Percentiles rank a stretch among this genome's conserved stretches.
phyloP scores from a whole-genome alignment of 164 flowering plant genomes.

The Vitis riparia region DNA sequence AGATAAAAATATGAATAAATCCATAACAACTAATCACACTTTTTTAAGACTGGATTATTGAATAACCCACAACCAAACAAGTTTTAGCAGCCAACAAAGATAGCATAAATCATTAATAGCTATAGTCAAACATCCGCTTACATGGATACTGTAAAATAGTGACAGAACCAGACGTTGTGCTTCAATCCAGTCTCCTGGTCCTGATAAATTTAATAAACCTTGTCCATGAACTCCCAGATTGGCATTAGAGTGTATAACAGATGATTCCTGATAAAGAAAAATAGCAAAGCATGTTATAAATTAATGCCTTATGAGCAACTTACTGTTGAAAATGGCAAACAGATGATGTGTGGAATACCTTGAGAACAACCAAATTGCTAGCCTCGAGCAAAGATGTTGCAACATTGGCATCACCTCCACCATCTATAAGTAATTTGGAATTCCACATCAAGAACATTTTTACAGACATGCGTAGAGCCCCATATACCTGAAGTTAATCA shows the following conservation, averaged over 20 bases:
- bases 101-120: background rate
- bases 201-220: slow-evolving; percentile 89
- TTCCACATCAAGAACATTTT: slow-evolving; percentile 96
- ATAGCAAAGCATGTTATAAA: background rate
- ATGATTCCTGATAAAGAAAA: slow-evolving; percentile 58
- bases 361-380: slow-evolving; percentile 88
- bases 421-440: slow-evolving; percentile 84
- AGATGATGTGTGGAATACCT: slow-evolving; percentile 40
- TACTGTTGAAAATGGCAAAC: background rate
- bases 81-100: background rate
- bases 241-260: slow-evolving; percentile 86
- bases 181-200: slow-evolving; percentile 88
- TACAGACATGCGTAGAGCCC: slow-evolving; percentile 97
- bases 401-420: slow-evolving; percentile 77
- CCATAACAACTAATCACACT: too few species aligned
- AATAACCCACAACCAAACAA: background rate
- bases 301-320: background rate
- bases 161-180: slow-evolving; percentile 92
- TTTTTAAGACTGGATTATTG: too few species aligned
- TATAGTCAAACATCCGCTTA: slow-evolving; percentile 32
- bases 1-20: too few species aligned
- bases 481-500: slow-evolving; percentile 63
- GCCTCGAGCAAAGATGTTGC: slow-evolving; percentile 96
- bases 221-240: slow-evolving; percentile 98
- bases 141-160: slow-evolving; percentile 85